Evolutionary conservation across 1,284 basidiomycete species (phyloP).

Genomic region (Tilletia indica): DNA sequence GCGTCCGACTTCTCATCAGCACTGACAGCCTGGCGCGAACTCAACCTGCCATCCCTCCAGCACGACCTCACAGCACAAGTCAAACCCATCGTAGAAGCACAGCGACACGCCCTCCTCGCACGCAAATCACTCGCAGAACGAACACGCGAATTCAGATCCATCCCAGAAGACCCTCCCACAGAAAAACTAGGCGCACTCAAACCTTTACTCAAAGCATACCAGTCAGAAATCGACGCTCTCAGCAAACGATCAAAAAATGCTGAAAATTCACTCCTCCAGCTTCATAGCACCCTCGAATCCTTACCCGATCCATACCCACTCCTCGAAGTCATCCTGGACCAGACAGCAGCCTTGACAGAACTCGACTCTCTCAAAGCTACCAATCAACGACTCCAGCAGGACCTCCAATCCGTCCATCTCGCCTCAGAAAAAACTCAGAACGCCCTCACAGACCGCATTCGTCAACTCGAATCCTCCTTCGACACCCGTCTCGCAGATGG

Average conservation of each 20-base stretch:
- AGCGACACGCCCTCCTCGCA: constrained; percentile 41
- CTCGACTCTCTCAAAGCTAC: constrained; percentile 30
- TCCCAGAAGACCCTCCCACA: constrained; percentile 33
- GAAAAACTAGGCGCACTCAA: constrained; percentile 46
- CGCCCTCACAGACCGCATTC: constrained; percentile 59
- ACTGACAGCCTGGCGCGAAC: constrained; percentile 39
- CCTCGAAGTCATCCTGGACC: constrained; percentile 80
- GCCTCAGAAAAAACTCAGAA: constrained; percentile 16
- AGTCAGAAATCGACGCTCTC: constrained; percentile 89
- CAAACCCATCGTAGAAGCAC: constrained; percentile 32
- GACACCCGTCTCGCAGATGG: constrained; percentile 82
- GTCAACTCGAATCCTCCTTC: constrained; percentile 64
- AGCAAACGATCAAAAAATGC: constrained; percentile 85
- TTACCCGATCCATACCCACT: constrained; percentile 95
- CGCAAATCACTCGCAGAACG: constrained; percentile 51
- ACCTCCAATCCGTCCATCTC: constrained; percentile 17
- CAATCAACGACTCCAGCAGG: constrained; percentile 27
- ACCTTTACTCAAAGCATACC: constrained; percentile 64
- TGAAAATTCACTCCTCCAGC: constrained; percentile 87
- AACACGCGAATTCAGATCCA: constrained; percentile 44
- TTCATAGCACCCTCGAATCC: constrained; percentile 50
- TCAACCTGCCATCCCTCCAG: constrained; percentile 35
- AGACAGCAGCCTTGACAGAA: constrained; percentile 34
- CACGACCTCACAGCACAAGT: constrained; percentile 30
- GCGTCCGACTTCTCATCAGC: constrained; percentile 37